These are phyloP conservation scores for Pseudozyma hubeiensis DNA, from an alignment of 1,284 basidiomycete species.

Conservation along the genomic window DNA sequence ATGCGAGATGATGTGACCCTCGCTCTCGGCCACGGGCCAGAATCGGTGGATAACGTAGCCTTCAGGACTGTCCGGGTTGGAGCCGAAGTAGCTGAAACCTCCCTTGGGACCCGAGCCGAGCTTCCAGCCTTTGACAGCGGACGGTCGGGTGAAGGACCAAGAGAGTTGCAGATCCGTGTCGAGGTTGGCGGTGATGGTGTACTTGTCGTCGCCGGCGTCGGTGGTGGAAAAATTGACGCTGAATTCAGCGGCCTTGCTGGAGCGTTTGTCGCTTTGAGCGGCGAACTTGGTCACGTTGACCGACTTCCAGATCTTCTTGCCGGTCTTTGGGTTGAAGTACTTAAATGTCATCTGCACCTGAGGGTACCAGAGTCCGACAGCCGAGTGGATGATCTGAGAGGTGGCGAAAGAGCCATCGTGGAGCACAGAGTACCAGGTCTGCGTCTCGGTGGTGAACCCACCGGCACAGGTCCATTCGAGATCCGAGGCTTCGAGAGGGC, in stretches of 20 bases:
- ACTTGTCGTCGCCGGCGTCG: conserved; percentile 77
- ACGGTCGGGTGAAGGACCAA: conserved; percentile 79
- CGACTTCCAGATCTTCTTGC: conserved; percentile 86
- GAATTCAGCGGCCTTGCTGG: conserved; percentile 89
- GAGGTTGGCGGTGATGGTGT: conserved; percentile 83
- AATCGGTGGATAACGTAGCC: conserved; percentile 66
- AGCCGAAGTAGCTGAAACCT: conserved; percentile 90
- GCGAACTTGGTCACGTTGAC: conserved; percentile 87
- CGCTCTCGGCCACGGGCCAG: conserved; percentile 71
- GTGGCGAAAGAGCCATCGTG: conserved; percentile 85
- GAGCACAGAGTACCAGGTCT: conserved; percentile 85
- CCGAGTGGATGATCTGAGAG: conserved; percentile 94
- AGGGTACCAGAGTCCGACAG: conserved; percentile 91
- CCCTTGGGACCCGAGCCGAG: conserved; percentile 86
- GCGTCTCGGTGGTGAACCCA: conserved; percentile 92
- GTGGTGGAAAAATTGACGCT: conserved; percentile 75
- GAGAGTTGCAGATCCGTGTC: conserved; percentile 84
- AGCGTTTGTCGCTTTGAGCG: conserved; percentile 79
- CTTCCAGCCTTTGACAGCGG: conserved; percentile 86
- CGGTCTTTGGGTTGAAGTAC: conserved; percentile 81
- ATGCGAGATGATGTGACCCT: conserved; percentile 79
- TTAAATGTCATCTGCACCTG: conserved; percentile 97
- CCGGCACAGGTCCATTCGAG: conserved; percentile 83
- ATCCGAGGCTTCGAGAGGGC: conserved; percentile 77
- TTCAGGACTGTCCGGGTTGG: conserved; percentile 48